phyloP scores from a whole-genome alignment of 139 green algal genomes.

The Spirogloea muscicola region DNA sequence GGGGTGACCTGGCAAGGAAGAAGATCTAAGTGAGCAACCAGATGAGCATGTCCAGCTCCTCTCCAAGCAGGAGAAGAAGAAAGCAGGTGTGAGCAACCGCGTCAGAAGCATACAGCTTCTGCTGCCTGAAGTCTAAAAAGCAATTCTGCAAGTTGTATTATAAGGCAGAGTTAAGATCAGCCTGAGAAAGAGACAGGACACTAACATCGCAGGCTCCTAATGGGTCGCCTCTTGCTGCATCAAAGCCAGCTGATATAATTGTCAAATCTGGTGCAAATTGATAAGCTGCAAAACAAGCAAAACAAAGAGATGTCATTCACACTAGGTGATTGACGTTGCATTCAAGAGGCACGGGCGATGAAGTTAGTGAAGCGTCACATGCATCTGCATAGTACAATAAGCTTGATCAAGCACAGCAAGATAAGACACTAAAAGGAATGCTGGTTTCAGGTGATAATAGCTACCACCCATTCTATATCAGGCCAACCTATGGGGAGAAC shows the following conservation, averaged over 20 bases:
- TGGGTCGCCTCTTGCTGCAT: conserved; percentile 38
- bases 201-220: conserved; percentile 37
- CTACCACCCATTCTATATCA: too few species aligned
- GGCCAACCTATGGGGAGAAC: conserved; percentile 33
- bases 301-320: conserved; percentile 7
- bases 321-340: too few species aligned
- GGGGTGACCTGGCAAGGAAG: conserved; percentile 31
- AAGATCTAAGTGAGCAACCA: neutral
- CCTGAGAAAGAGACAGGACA: neutral
- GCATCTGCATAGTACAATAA: neutral
- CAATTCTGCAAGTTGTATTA: too few species aligned
- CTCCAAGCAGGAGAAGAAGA: too few species aligned
- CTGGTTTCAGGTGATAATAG: too few species aligned
- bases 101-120: too few species aligned
- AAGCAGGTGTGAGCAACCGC: too few species aligned
- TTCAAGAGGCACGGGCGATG: too few species aligned
- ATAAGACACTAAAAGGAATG: too few species aligned
- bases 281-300: conserved; percentile 10
- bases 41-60: neutral
- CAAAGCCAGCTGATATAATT: conserved; percentile 64
- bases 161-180: too few species aligned
- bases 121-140: too few species aligned
- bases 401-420: too few species aligned
- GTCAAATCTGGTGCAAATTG: conserved; percentile 70
- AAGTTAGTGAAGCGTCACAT: neutral